A percentile compares a stretch with the other conserved stretches of the same genome.
These are phyloP conservation scores for Geotrichum phurueaensis DNA, from an alignment of 1,139 yeast genomes.

Conservation along the genomic window DNA sequence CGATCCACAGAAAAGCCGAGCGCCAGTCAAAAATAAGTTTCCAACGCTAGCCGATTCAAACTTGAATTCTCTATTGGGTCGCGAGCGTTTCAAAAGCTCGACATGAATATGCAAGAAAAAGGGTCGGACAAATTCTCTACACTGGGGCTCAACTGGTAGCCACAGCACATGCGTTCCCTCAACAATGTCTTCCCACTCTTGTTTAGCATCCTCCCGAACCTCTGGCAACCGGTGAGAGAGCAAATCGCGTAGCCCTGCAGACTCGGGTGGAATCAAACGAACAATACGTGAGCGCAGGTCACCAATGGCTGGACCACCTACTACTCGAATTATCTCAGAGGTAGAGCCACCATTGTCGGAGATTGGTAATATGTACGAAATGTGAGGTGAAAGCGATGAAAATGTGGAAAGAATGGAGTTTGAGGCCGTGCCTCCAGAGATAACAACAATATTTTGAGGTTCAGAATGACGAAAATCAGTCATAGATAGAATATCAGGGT, in stretches of 20 bases:
- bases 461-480: not conserved
- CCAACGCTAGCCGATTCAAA: slow-evolving; percentile 81
- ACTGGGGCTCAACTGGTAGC: slow-evolving; percentile 54
- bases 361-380: slow-evolving; percentile 71
- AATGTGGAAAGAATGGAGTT: slow-evolving; percentile 54
- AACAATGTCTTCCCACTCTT: slow-evolving; percentile 71
- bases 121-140: slow-evolving; percentile 69
- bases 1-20: slow-evolving; percentile 74
- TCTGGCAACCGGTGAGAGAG: slow-evolving; percentile 58
- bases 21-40: slow-evolving; percentile 76
- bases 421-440: slow-evolving; percentile 76
- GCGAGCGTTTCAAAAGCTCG: slow-evolving; percentile 65
- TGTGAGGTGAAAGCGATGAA: slow-evolving; percentile 37
- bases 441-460: slow-evolving; percentile 26
- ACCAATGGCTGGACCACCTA: slow-evolving; percentile 95
- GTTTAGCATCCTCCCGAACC: slow-evolving; percentile 49
- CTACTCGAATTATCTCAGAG: slow-evolving; percentile 77
- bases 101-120: slow-evolving; percentile 74
- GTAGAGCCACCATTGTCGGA: slow-evolving; percentile 96
- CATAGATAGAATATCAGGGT: not conserved
- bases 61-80: slow-evolving; percentile 52
- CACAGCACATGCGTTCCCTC: slow-evolving; percentile 75
- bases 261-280: slow-evolving; percentile 52
- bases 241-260: slow-evolving; percentile 37
- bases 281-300: slow-evolving; percentile 81